A percentile compares a stretch with the other conserved stretches of the same genome.
These are phyloP conservation scores for Starmera stellimalicola DNA, from an alignment of 1,139 yeast species.

Conservation along the genomic window DNA sequence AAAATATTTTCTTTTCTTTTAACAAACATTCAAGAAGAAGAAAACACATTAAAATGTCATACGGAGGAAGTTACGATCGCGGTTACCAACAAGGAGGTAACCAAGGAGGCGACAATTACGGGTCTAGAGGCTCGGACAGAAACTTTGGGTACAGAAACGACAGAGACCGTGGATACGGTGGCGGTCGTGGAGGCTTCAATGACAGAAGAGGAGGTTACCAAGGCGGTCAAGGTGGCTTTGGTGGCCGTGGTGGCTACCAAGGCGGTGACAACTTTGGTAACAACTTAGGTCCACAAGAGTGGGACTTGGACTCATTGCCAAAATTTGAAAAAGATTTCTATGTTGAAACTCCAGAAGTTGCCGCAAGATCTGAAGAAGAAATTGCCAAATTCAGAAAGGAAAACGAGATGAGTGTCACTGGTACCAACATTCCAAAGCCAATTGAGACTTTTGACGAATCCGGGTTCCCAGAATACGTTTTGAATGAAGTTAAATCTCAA, in stretches of 20 bases:
- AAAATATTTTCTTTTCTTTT: conserved; percentile 3
- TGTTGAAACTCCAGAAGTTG: conserved; percentile 72
- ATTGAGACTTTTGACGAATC: conserved; percentile 90
- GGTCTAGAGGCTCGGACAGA: conserved; percentile 32
- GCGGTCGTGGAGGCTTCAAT: conserved; percentile 19
- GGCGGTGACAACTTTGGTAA: conserved; percentile 45
- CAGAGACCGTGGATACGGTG: conserved; percentile 17
- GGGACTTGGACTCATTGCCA: conserved; percentile 73
- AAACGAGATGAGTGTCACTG: conserved; percentile 78
- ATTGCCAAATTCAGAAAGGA: conserved; percentile 67
- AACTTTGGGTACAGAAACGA: conserved; percentile 27
- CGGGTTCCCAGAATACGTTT: conserved; percentile 91
- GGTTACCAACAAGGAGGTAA: conserved; percentile 23
- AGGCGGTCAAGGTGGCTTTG: conserved; percentile 25
- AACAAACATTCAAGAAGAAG: conserved; percentile 1
- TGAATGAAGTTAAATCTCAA: conserved; percentile 79
- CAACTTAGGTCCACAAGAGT: conserved; percentile 61
- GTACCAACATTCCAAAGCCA: conserved; percentile 89
- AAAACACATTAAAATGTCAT: conserved; percentile 23
- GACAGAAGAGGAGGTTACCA: conserved; percentile 20
- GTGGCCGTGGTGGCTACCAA: conserved; percentile 29
- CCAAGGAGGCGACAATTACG: conserved; percentile 20
- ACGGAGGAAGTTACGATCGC: conserved; percentile 19
- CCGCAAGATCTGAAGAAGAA: conserved; percentile 66
- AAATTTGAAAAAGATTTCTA: conserved; percentile 94